phyloP scores from a whole-genome alignment of 148 eudicot species.

The Drosera capensis region DNA sequence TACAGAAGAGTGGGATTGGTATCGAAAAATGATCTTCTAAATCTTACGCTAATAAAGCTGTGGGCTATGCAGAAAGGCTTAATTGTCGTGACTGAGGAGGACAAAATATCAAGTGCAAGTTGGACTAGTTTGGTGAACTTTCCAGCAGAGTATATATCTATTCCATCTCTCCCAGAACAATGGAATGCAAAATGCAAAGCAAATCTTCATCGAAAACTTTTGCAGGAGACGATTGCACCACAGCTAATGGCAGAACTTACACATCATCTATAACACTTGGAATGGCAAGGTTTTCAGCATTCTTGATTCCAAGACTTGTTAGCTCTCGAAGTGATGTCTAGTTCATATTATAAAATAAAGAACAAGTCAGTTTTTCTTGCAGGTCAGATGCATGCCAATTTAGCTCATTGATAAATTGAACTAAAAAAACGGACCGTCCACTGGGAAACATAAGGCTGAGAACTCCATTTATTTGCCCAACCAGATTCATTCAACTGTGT shows the following conservation, averaged over 20 bases:
- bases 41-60: too few species aligned
- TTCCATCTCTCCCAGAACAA: too few species aligned
- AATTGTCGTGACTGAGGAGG: too few species aligned
- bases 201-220: not conserved
- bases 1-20: too few species aligned
- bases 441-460: conserved; percentile 83
- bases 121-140: too few species aligned
- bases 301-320: conserved; percentile 86
- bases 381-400: not conserved
- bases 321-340: conserved; percentile 89
- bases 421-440: conserved; percentile 51
- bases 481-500: conserved; percentile 68
- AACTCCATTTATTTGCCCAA: conserved; percentile 94
- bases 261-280: conserved; percentile 95
- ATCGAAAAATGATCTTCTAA: too few species aligned
- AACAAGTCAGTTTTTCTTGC: not conserved
- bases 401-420: not conserved
- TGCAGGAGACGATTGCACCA: not conserved
- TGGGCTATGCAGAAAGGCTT: too few species aligned
- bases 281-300: conserved; percentile 89
- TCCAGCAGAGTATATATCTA: too few species aligned
- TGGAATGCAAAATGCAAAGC: not conserved
- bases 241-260: not conserved
- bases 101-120: too few species aligned
- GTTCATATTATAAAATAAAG: conserved; percentile 6